A percentile compares a stretch with the other conserved stretches of the same genome.
phyloP scores from a whole-genome alignment of 2,329 filamentous ascomycete genomes.

The Dothistroma septosporum region DNA sequence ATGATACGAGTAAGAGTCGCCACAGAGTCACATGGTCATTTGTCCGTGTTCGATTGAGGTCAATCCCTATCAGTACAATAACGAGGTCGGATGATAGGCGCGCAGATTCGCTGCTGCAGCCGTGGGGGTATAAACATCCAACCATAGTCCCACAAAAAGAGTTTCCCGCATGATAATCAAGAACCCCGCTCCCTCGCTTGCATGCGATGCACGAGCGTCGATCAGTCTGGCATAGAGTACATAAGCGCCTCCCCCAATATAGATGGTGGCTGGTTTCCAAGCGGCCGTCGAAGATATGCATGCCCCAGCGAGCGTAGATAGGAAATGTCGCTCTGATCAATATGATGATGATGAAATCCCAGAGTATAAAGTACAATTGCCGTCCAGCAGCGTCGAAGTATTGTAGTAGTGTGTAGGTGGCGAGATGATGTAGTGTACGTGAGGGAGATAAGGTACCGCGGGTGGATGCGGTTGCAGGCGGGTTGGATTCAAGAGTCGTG shows the following conservation, averaged over 20 bases:
- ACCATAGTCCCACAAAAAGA: slow-evolving; percentile 1
- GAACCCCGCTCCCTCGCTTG: slow-evolving; percentile 8
- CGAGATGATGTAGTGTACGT: slow-evolving; percentile 1
- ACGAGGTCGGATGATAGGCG: slow-evolving; percentile 8
- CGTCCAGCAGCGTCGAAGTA: slow-evolving; percentile 17
- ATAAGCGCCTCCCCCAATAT: slow-evolving; percentile 8
- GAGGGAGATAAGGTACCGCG: neutral
- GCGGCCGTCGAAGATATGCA: neutral
- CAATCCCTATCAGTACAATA: slow-evolving; percentile 12
- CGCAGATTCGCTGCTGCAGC: slow-evolving; percentile 19
- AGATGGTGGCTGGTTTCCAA: neutral
- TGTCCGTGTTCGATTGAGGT: slow-evolving; percentile 5
- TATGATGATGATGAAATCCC: slow-evolving; percentile 2
- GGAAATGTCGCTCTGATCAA: too few species aligned
- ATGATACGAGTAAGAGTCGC: neutral
- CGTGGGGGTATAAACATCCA: slow-evolving; percentile 19
- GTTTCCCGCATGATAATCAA: slow-evolving; percentile 10
- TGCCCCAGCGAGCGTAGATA: too few species aligned
- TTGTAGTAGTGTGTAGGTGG: neutral
- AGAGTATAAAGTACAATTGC: slow-evolving; percentile 16
- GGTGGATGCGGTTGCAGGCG: neutral
- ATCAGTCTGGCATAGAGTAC: slow-evolving; percentile 7
- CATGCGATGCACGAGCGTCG: slow-evolving; percentile 10
- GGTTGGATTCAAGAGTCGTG: neutral
- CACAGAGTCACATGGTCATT: slow-evolving; percentile 7